phyloP scores from a whole-genome alignment of 352 stramenopile genomes.

The Thalassiosira livingstoniorum region DNA sequence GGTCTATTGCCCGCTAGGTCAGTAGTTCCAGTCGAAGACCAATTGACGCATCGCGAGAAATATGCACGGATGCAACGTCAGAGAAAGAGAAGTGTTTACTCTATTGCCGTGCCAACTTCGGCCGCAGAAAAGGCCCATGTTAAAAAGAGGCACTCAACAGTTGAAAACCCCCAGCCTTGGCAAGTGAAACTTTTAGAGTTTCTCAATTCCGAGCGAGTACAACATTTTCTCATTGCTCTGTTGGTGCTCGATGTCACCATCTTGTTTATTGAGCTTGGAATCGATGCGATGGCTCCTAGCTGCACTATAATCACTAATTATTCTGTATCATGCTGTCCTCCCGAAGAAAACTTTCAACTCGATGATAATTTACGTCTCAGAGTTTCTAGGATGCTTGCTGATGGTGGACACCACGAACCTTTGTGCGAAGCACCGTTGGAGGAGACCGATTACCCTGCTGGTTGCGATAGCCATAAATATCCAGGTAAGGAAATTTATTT shows the following conservation, averaged over 20 bases:
- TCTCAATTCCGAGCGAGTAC: slow-evolving; percentile 61
- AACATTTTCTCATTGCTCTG: slow-evolving; percentile 67
- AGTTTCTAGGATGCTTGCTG: slow-evolving; percentile 12
- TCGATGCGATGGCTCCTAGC: slow-evolving; percentile 61
- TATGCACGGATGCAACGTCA: no score
- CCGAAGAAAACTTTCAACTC: slow-evolving; percentile 6
- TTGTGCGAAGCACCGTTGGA: slow-evolving; percentile 55
- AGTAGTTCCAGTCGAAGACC: no score
- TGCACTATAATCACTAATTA: slow-evolving; percentile 73
- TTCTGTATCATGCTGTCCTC: slow-evolving; percentile 74
- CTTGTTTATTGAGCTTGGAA: slow-evolving; percentile 74
- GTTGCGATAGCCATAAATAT: slow-evolving; percentile 75
- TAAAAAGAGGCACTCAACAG: no score
- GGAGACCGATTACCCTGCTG: slow-evolving; percentile 32
- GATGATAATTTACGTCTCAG: not conserved
- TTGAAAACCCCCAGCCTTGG: slow-evolving; percentile 28
- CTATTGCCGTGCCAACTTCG: no score
- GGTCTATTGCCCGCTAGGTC: no score
- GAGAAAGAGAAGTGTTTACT: no score
- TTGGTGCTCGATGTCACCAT: slow-evolving; percentile 78
- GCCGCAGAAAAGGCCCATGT: no score
- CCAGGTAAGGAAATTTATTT: not conserved
- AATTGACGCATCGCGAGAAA: no score
- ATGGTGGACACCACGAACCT: slow-evolving; percentile 23
- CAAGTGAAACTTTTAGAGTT: slow-evolving; percentile 58